Percentiles rank a stretch among this genome's conserved stretches.
Conservation (phyloP, 257 asterid genomes). For the Scutellaria barbata region DNA sequence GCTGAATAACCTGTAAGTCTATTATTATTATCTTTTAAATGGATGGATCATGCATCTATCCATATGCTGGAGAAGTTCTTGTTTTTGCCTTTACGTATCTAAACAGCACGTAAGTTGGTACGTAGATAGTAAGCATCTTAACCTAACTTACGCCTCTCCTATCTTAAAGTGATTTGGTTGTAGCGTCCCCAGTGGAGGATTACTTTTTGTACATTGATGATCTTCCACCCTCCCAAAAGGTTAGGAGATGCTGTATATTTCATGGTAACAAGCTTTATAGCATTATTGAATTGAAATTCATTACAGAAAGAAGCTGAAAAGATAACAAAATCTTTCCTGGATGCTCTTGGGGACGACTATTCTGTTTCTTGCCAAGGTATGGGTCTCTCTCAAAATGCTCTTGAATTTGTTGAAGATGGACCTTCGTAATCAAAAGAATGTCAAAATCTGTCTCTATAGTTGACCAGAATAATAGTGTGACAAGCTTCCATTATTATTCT, state of each 20-base stretch:
- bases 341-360: constrained; percentile 94
- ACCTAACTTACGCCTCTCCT: constrained; percentile 23
- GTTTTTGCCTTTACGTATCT: no score
- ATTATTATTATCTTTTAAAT: constrained; percentile 14
- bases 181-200: constrained; percentile 87
- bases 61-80: background rate
- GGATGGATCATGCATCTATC: constrained; percentile 4
- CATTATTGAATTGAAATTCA: constrained; percentile 25
- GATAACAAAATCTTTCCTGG: constrained; percentile 63
- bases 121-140: background rate
- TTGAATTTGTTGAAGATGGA: background rate
- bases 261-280: constrained; percentile 17
- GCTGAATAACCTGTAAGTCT: constrained; percentile 93
- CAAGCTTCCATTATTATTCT: background rate
- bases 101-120: background rate
- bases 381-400: constrained; percentile 2
- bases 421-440: background rate
- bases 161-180: constrained; percentile 74
- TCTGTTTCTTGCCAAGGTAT: constrained; percentile 88
- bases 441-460: background rate
- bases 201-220: constrained; percentile 85
- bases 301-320: constrained; percentile 77
- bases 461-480: background rate
- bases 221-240: constrained; percentile 79
- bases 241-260: constrained; percentile 33